Conservation (phyloP, 2,329 filamentous ascomycete species). For the Zasmidium citrigriseum region DNA sequence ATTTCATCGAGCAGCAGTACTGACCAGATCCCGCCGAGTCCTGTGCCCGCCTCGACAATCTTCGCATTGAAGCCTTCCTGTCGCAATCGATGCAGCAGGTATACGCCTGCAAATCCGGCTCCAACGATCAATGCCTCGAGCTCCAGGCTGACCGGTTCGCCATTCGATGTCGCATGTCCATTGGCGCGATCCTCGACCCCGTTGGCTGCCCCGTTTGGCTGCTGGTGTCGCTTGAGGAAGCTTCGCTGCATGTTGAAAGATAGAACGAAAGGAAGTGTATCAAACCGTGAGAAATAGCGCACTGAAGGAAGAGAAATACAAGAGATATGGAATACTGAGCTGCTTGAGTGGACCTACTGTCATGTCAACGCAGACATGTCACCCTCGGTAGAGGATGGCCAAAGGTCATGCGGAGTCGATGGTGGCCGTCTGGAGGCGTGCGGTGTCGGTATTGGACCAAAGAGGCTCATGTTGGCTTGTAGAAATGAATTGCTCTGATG, state of each 20-base stretch:
- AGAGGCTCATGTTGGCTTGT: no score
- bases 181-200: not conserved
- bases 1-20: no score
- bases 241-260: not conserved
- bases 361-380: not conserved
- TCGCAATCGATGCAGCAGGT: not conserved
- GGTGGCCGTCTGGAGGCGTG: no score
- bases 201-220: not conserved
- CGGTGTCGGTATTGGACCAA: no score
- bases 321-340: no score
- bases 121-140: slow-evolving; percentile 13
- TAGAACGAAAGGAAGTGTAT: no score
- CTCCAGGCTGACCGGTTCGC: not conserved
- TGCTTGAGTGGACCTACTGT: not conserved
- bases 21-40: slow-evolving; percentile 31
- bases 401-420: not conserved
- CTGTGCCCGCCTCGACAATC: slow-evolving; percentile 28
- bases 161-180: not conserved
- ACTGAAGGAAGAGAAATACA: not conserved
- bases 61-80: slow-evolving; percentile 28
- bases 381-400: not conserved
- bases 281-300: no score
- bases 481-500: no score
- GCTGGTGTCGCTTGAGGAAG: not conserved
- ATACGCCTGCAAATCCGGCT: slow-evolving; percentile 22